phyloP scores from a whole-genome alignment of 495 filamentous ascomycete genomes.

The Neurospora sp. region DNA sequence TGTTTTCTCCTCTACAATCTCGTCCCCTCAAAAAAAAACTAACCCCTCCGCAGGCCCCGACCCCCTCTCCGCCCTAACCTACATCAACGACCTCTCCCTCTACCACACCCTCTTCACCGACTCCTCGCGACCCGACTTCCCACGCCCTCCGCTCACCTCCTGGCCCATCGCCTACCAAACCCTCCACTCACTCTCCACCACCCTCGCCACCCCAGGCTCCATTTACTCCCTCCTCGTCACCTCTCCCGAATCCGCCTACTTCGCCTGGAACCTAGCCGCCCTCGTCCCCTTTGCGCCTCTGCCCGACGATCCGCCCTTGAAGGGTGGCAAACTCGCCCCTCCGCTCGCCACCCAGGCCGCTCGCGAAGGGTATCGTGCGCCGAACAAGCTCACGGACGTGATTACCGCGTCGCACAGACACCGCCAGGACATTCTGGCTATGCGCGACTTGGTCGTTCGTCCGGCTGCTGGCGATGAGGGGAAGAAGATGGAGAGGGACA shows the following conservation, averaged over 20 bases:
- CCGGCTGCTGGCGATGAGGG: constrained; percentile 21
- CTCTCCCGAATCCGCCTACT: constrained; percentile 48
- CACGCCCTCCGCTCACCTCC: constrained; percentile 24
- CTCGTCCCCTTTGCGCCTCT: constrained; percentile 66
- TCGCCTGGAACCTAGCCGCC: constrained; percentile 67
- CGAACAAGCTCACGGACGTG: constrained; percentile 59
- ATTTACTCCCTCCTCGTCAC: constrained; percentile 48
- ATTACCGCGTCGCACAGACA: constrained; percentile 54
- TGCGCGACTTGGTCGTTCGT: constrained; percentile 40
- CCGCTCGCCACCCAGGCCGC: constrained; percentile 46
- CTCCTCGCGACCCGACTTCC: constrained; percentile 33
- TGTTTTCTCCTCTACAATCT: background rate
- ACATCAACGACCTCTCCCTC: constrained; percentile 63
- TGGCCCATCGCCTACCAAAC: constrained; percentile 46
- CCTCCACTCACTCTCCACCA: constrained; percentile 34
- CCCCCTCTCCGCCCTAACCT: constrained; percentile 55
- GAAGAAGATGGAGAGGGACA: constrained; percentile 28
- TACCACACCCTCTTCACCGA: constrained; percentile 76
- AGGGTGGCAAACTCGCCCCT: constrained; percentile 32
- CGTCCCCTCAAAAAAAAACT: background rate
- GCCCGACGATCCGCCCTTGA: constrained; percentile 30
- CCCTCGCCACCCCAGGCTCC: constrained; percentile 30
- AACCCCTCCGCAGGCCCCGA: constrained; percentile 44
- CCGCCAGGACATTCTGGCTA: constrained; percentile 45
- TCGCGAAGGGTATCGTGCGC: constrained; percentile 68